These are phyloP conservation scores for Fusarium neocosmosporiellum DNA, from an alignment of 2,329 filamentous ascomycete genomes.

Conservation along the genomic window DNA sequence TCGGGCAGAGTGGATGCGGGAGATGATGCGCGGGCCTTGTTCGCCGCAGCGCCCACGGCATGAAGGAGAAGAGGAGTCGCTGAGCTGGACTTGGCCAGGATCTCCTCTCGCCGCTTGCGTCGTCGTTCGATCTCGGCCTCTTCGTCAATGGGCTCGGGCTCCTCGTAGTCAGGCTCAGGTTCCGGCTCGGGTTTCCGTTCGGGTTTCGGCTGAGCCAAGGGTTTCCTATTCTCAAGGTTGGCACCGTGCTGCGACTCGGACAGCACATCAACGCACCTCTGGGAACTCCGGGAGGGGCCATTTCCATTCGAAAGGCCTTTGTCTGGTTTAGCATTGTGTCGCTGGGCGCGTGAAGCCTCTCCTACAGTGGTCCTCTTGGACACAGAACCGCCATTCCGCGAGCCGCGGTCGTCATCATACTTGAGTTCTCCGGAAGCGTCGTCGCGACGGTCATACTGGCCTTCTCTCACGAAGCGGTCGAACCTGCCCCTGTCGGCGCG, in stretches of 20 bases:
- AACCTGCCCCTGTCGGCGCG: constrained; percentile 52
- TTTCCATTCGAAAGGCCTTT: constrained; percentile 56
- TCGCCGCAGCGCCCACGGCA: constrained; percentile 71
- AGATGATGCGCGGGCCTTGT: constrained; percentile 63
- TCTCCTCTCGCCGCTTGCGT: constrained; percentile 84
- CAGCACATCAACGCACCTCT: constrained; percentile 25
- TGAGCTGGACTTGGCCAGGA: constrained; percentile 84
- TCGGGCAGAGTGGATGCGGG: constrained; percentile 63
- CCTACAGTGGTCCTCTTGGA: constrained; percentile 72
- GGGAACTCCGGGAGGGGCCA: constrained; percentile 25
- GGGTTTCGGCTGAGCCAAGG: constrained; percentile 29
- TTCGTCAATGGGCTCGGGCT: constrained; percentile 77
- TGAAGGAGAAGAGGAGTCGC: constrained; percentile 80
- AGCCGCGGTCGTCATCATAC: constrained; percentile 57
- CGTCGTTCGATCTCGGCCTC: constrained; percentile 86
- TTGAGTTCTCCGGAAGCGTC: constrained; percentile 44
- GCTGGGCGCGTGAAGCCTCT: constrained; percentile 68
- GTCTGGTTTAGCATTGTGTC: constrained; percentile 75
- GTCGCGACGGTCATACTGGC: constrained; percentile 41
- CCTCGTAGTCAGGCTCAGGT: constrained; percentile 55
- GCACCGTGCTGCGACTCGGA: not conserved
- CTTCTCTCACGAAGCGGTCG: constrained; percentile 48
- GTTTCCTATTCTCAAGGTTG: constrained; percentile 29
- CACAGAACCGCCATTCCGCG: constrained; percentile 65
- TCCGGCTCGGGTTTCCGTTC: constrained; percentile 40